phyloP scores from a whole-genome alignment of 2,329 filamentous ascomycete species.

The Monosporascus sp. region DNA sequence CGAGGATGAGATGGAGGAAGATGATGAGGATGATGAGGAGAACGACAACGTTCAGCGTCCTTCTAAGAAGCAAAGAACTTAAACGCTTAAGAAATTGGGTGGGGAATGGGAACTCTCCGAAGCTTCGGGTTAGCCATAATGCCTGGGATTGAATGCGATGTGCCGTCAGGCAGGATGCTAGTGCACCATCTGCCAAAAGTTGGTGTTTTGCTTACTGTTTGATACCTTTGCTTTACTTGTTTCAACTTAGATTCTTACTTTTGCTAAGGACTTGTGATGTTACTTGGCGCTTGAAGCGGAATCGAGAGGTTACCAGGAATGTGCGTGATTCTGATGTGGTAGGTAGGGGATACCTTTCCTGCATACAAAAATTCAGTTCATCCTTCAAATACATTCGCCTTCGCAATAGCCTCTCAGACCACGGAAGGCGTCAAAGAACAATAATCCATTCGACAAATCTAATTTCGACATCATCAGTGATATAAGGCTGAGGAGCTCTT shows the following conservation, averaged over 20 bases:
- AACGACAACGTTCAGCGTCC: conserved; percentile 37
- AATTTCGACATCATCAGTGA: too few species aligned
- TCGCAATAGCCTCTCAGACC: too few species aligned
- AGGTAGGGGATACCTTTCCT: too few species aligned
- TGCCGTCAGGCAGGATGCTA: background rate
- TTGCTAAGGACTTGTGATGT: too few species aligned
- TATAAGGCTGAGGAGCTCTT: too few species aligned
- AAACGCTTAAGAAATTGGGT: conserved; percentile 5
- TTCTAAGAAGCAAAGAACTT: conserved; percentile 37
- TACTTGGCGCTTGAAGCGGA: too few species aligned
- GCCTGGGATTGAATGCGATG: background rate
- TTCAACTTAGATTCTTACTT: too few species aligned
- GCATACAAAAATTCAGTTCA: too few species aligned
- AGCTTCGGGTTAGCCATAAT: conserved; percentile 2
- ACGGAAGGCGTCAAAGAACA: too few species aligned
- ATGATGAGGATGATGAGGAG: conserved; percentile 33
- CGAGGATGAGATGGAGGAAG: conserved; percentile 21
- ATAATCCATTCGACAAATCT: too few species aligned
- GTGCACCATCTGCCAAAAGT: background rate
- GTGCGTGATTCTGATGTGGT: background rate
- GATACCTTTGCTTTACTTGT: background rate
- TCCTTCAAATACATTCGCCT: too few species aligned
- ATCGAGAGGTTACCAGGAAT: conserved; percentile 1
- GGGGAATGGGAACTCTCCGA: background rate
- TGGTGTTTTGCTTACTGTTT: background rate